Evolutionary conservation across 345 rosid species (phyloP).

Genomic region (Geranium rotundifolium): DNA sequence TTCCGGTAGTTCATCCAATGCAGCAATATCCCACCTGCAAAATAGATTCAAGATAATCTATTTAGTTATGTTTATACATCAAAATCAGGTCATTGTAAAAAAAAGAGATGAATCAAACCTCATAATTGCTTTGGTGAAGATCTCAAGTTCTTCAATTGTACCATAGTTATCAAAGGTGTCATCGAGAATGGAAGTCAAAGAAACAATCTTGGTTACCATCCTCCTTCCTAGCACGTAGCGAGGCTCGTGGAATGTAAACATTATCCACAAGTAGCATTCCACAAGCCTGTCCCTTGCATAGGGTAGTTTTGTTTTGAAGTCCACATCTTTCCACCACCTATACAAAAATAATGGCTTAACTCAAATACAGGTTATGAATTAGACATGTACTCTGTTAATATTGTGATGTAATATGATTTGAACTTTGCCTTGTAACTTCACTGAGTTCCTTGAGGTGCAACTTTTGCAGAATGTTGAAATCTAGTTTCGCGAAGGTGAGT

Average conservation of each 20-base stretch:
- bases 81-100: no score
- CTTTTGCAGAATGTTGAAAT: constrained; percentile 11
- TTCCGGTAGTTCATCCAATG: constrained; percentile 13
- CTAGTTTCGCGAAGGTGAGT: constrained; percentile 8
- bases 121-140: background rate
- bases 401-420: no score
- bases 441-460: constrained; percentile 4
- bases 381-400: no score
- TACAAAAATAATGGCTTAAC: no score
- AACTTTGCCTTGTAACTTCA: background rate
- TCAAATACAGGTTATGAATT: no score
- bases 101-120: no score
- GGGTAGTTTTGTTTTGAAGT: constrained; percentile 7
- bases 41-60: no score
- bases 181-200: constrained; percentile 12
- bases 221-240: constrained; percentile 3
- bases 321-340: constrained; percentile 27
- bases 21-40: constrained; percentile 24
- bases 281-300: constrained; percentile 15
- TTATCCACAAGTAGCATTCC: constrained; percentile 12
- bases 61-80: no score
- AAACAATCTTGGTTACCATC: constrained; percentile 1
- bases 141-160: constrained; percentile 15
- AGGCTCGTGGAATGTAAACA: constrained; percentile 5
- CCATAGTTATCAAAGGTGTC: constrained; percentile 20